These are phyloP conservation scores for Paramecium pentaurelia DNA, from an alignment of 73 alveolate genomes.

Conservation along the genomic window DNA sequence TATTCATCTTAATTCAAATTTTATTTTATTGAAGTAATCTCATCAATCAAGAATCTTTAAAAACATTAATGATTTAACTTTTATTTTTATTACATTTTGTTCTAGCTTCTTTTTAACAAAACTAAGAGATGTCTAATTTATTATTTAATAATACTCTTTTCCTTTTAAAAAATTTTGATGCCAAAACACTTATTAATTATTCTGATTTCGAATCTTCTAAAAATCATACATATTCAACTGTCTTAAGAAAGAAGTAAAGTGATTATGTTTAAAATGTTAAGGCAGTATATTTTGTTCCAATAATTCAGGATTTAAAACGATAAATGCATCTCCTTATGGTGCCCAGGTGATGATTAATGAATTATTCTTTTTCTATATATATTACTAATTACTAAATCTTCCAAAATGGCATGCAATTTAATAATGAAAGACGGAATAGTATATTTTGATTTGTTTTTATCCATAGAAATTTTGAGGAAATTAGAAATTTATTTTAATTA, in stretches of 20 bases:
- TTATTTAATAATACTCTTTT: neutral
- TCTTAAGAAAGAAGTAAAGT: constrained; percentile 68
- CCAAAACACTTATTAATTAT: constrained; percentile 13
- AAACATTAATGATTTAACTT: neutral
- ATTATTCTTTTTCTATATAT: neutral
- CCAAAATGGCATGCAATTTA: neutral
- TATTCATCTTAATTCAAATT: neutral
- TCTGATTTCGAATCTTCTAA: constrained; percentile 59
- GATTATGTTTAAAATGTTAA: constrained; percentile 59
- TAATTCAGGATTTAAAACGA: neutral
- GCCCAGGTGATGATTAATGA: neutral
- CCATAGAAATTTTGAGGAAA: constrained; percentile 43
- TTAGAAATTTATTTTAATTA: neutral
- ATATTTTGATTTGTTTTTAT: neutral
- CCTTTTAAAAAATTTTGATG: constrained; percentile 37
- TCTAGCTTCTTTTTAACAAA: neutral
- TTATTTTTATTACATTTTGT: neutral
- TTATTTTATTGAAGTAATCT: neutral
- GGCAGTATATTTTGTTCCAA: constrained; percentile 55
- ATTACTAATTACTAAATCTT: neutral
- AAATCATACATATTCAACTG: constrained; percentile 72
- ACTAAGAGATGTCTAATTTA: neutral
- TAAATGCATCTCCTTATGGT: constrained; percentile 41
- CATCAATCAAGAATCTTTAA: neutral
- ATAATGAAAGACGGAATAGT: neutral